Evolutionary conservation across 192 early-diverging fungal species (phyloP).

Genomic region (Coemansia sp.): DNA sequence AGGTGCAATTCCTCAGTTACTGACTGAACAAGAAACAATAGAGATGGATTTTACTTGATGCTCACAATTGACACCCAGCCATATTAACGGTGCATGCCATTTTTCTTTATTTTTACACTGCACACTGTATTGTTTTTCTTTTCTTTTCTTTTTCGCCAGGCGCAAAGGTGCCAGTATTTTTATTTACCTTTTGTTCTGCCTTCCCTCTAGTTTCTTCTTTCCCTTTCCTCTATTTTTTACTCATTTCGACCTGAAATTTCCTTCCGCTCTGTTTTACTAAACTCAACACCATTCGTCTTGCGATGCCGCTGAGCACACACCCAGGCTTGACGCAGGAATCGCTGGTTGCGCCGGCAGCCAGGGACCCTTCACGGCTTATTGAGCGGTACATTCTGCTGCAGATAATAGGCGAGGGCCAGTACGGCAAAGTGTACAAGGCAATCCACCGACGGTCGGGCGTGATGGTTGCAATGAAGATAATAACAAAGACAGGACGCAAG

Average conservation of each 20-base stretch:
- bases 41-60: too few species aligned
- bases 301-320: background rate
- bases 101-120: too few species aligned
- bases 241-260: background rate
- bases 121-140: too few species aligned
- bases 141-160: too few species aligned
- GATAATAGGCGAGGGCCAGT: constrained; percentile 56
- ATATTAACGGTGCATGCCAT: too few species aligned
- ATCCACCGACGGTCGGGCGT: constrained; percentile 38
- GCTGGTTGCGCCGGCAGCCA: background rate
- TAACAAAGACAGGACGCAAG: constrained; percentile 43
- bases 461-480: constrained; percentile 51
- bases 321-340: background rate
- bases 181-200: too few species aligned
- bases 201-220: too few species aligned
- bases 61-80: too few species aligned
- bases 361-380: constrained; percentile 1
- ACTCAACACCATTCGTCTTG: background rate
- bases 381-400: constrained; percentile 52
- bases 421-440: constrained; percentile 56
- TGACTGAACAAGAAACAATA: too few species aligned
- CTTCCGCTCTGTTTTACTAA: background rate
- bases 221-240: background rate
- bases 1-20: too few species aligned
- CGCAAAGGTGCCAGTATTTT: too few species aligned